Conservation (phyloP, 768 basidiomycete species). For the Hemileccinum impolitum region DNA sequence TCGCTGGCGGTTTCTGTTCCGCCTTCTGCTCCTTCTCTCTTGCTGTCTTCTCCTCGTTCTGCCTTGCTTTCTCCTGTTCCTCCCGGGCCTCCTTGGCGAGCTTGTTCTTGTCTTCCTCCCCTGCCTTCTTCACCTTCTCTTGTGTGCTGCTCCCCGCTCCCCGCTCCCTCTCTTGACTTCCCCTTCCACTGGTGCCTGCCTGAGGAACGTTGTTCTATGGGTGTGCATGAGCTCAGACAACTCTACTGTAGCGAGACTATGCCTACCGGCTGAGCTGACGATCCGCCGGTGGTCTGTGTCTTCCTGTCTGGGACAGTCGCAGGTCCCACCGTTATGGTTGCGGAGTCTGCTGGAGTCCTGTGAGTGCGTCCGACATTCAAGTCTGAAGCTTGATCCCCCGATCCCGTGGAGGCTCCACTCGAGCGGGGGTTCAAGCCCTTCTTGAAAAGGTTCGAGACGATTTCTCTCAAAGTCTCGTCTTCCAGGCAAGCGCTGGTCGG, state of each 20-base stretch:
- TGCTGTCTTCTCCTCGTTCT: neutral
- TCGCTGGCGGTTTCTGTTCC: neutral
- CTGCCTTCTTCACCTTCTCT: neutral
- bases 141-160: neutral
- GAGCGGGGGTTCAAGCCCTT: slow-evolving; percentile 13
- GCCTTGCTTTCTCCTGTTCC: neutral
- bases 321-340: slow-evolving; percentile 10
- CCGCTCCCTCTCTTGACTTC: neutral
- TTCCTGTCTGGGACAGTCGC: slow-evolving; percentile 9
- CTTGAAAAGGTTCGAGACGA: slow-evolving; percentile 34
- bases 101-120: neutral
- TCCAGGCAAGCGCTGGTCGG: slow-evolving; percentile 34
- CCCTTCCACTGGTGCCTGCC: neutral
- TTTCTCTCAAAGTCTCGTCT: slow-evolving; percentile 28
- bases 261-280: slow-evolving; percentile 7
- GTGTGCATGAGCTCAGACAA: neutral
- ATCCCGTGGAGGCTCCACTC: slow-evolving; percentile 14
- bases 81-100: neutral
- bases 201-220: neutral
- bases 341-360: neutral
- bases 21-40: neutral
- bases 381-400: slow-evolving; percentile 15
- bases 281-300: neutral
- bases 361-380: neutral
- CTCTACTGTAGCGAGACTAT: no score